These are phyloP conservation scores for Penicillium simplicissimum DNA, from an alignment of 495 filamentous ascomycete species.

Conservation along the genomic window DNA sequence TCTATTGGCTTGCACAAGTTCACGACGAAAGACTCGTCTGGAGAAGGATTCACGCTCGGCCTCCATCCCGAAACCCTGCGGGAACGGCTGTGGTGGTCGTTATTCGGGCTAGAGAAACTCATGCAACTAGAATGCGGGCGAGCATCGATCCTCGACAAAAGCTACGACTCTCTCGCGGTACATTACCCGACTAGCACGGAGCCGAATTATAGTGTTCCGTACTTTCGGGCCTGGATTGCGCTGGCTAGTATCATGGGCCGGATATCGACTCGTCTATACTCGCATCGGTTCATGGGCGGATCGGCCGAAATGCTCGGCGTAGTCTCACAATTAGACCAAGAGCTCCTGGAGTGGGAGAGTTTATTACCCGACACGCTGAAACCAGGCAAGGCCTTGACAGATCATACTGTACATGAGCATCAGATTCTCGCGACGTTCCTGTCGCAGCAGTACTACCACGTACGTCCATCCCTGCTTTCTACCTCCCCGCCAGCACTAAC, in stretches of 20 bases:
- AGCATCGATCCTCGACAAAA: not conserved
- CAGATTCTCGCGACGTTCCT: not conserved
- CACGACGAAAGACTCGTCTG: not conserved
- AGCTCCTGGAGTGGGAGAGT: not conserved
- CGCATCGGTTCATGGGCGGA: slow-evolving; percentile 10
- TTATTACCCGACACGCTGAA: not conserved
- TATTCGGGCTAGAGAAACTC: slow-evolving; percentile 1
- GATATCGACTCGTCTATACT: slow-evolving; percentile 9
- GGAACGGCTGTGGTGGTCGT: not conserved
- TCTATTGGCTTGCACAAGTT: not conserved
- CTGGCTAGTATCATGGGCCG: slow-evolving; percentile 9
- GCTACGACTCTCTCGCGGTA: not conserved
- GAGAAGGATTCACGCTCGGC: not conserved
- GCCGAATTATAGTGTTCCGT: not conserved
- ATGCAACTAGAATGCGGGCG: not conserved
- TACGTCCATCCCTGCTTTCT: no score
- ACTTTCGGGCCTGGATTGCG: not conserved
- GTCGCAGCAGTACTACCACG: slow-evolving; percentile 2
- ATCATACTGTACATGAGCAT: not conserved
- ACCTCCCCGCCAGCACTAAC: no score
- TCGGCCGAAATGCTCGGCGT: slow-evolving; percentile 10
- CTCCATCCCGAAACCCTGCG: not conserved
- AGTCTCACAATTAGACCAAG: not conserved
- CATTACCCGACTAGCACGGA: not conserved
- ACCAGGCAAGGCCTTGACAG: not conserved